Conservation (phyloP, 345 rosid species). For the Brassica cretica region DNA sequence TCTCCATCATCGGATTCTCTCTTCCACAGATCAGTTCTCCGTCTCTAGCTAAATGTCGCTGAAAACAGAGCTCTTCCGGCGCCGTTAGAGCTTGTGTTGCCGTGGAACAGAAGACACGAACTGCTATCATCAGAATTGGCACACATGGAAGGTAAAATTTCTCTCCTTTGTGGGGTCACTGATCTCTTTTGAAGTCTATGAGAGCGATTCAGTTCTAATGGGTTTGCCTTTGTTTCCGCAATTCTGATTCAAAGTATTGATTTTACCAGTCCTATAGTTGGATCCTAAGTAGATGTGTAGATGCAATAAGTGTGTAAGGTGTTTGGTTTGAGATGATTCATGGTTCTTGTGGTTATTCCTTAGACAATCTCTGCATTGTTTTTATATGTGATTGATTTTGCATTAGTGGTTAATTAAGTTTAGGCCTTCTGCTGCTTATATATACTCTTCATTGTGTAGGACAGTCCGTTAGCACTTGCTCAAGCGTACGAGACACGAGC, state of each 20-base stretch:
- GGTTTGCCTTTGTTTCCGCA: neutral
- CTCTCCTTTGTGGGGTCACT: neutral
- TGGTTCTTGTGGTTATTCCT: neutral
- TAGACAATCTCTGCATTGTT: neutral
- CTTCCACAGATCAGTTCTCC: constrained; percentile 42
- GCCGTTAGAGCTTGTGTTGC: constrained; percentile 64
- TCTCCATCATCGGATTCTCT: constrained; percentile 58
- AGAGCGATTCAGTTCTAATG: neutral
- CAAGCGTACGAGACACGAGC: constrained; percentile 94
- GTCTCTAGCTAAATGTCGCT: constrained; percentile 37
- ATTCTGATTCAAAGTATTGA: neutral
- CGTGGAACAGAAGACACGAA: constrained; percentile 68
- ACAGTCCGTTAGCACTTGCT: constrained; percentile 96
- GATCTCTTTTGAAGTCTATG: neutral
- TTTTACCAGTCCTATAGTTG: neutral
- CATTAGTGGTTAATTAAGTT: constrained; percentile 6
- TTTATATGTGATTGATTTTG: neutral
- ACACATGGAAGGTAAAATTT: constrained; percentile 81
- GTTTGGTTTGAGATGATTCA: neutral
- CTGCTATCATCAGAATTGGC: constrained; percentile 76
- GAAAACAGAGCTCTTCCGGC: constrained; percentile 35
- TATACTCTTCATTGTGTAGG: constrained; percentile 43
- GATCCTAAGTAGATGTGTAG: constrained; percentile 26
- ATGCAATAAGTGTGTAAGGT: neutral
- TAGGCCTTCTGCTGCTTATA: constrained; percentile 28